These are phyloP conservation scores for Epichloe typhina DNA, from an alignment of 2,329 filamentous ascomycete genomes.

Conservation along the genomic window DNA sequence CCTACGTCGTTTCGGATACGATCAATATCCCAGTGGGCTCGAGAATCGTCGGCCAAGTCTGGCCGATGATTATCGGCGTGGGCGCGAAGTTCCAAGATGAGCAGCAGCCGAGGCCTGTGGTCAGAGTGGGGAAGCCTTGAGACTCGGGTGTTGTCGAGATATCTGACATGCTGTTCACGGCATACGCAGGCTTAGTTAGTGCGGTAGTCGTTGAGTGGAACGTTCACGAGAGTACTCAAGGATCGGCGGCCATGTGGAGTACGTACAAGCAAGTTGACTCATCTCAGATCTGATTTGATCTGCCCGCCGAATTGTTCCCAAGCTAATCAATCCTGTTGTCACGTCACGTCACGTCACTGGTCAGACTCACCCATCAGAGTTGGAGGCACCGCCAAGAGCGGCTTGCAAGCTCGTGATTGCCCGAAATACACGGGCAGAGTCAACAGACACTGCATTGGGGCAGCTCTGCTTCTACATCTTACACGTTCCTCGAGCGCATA, in stretches of 20 bases:
- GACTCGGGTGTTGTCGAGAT: slow-evolving; percentile 47
- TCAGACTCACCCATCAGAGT: slow-evolving; percentile 34
- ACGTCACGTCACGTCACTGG: too few relatives aligned
- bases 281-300: too few relatives aligned
- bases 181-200: slow-evolving; percentile 43
- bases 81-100: slow-evolving; percentile 36
- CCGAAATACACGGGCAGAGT: slow-evolving; percentile 8
- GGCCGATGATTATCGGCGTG: slow-evolving; percentile 33
- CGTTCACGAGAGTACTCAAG: slow-evolving; percentile 25
- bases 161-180: slow-evolving; percentile 49
- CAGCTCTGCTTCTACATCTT: slow-evolving; percentile 39
- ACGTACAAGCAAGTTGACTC: not conserved
- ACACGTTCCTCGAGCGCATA: slow-evolving; percentile 33
- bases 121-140: slow-evolving; percentile 42
- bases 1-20: slow-evolving; percentile 33
- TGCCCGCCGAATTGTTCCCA: too few relatives aligned
- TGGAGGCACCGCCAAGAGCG: slow-evolving; percentile 16
- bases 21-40: slow-evolving; percentile 30
- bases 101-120: slow-evolving; percentile 39
- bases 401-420: slow-evolving; percentile 10
- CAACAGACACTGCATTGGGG: slow-evolving; percentile 42
- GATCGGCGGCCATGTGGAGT: slow-evolving; percentile 38
- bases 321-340: too few relatives aligned
- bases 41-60: slow-evolving; percentile 33
- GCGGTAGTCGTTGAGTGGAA: slow-evolving; percentile 56